Evolutionary conservation across 208 protist genomes (phyloP).

Genomic region (Leishmania arabica): DNA sequence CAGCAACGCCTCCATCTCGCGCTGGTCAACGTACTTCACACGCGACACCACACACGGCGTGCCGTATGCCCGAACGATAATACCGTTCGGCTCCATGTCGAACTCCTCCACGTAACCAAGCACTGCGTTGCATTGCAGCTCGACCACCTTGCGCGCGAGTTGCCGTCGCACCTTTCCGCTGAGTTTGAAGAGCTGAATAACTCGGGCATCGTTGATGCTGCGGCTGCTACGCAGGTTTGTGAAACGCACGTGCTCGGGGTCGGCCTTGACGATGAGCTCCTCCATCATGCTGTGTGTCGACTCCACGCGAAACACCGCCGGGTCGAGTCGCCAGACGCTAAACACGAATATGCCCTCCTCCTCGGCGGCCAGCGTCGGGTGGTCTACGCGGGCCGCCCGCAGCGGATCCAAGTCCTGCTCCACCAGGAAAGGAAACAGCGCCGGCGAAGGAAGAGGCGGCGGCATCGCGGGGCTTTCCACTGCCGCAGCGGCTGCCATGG

Average conservation of each 20-base stretch:
- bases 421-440: constrained; percentile 29
- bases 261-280: constrained; percentile 90
- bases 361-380: constrained; percentile 78
- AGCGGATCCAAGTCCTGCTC: constrained; percentile 58
- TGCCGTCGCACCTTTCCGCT: constrained; percentile 91
- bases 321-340: constrained; percentile 82
- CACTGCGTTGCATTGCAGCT: constrained; percentile 90
- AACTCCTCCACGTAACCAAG: constrained; percentile 90
- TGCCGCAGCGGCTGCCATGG: not conserved
- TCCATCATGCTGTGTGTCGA: constrained; percentile 85
- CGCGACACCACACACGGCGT: constrained; percentile 86
- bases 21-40: constrained; percentile 65
- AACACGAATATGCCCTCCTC: constrained; percentile 90
- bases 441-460: constrained; percentile 12
- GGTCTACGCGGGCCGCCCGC: constrained; percentile 50
- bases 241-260: constrained; percentile 90
- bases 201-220: constrained; percentile 79
- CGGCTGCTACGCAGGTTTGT: constrained; percentile 84
- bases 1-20: constrained; percentile 27
- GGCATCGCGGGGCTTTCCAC: not conserved
- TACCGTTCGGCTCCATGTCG: constrained; percentile 89
- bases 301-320: constrained; percentile 86
- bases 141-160: constrained; percentile 88
- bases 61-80: constrained; percentile 92
- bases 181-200: constrained; percentile 89